These are phyloP conservation scores for Elsinoe necatrix DNA, from an alignment of 2,329 filamentous ascomycete species.

Conservation along the genomic window DNA sequence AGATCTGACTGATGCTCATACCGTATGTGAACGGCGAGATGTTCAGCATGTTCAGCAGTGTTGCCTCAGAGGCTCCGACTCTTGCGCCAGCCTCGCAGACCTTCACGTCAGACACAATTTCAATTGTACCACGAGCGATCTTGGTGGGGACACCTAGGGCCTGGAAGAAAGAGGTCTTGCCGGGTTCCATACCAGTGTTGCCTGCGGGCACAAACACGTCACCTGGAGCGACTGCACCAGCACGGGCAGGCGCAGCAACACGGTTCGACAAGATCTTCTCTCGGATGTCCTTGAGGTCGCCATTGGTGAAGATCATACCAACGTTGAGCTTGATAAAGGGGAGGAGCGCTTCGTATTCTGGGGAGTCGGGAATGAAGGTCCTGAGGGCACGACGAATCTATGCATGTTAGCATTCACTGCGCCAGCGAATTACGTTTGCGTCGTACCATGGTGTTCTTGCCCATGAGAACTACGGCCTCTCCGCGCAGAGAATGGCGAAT, in stretches of 20 bases:
- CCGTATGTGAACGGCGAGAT: slow-evolving; percentile 99
- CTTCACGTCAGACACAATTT: slow-evolving; percentile 97
- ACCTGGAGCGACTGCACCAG: slow-evolving; percentile 84
- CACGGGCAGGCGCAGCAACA: slow-evolving; percentile 94
- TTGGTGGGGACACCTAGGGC: slow-evolving; percentile 99
- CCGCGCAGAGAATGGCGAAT: slow-evolving; percentile 87
- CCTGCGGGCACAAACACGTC: slow-evolving; percentile 95
- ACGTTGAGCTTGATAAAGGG: slow-evolving; percentile 96
- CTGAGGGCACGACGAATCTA: slow-evolving; percentile 94
- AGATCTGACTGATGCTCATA: slow-evolving; percentile 93
- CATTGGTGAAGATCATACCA: slow-evolving; percentile 99
- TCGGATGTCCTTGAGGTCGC: slow-evolving; percentile 82
- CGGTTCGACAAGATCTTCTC: slow-evolving; percentile 94
- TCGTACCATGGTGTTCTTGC: slow-evolving; percentile 98
- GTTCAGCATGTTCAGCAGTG: slow-evolving; percentile 99
- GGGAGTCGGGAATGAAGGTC: slow-evolving; percentile 80
- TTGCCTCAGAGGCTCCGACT: slow-evolving; percentile 98
- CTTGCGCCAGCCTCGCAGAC: slow-evolving; percentile 86
- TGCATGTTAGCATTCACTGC: slow-evolving; percentile 16
- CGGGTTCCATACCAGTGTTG: slow-evolving; percentile 99
- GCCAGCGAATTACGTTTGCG: background rate
- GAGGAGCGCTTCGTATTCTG: slow-evolving; percentile 97
- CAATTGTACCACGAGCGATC: slow-evolving; percentile 99
- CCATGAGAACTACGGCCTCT: slow-evolving; percentile 94
- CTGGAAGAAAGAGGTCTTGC: slow-evolving; percentile 99